phyloP scores from a whole-genome alignment of 2,329 filamentous ascomycete genomes.

The Aspergillus versicolor region DNA sequence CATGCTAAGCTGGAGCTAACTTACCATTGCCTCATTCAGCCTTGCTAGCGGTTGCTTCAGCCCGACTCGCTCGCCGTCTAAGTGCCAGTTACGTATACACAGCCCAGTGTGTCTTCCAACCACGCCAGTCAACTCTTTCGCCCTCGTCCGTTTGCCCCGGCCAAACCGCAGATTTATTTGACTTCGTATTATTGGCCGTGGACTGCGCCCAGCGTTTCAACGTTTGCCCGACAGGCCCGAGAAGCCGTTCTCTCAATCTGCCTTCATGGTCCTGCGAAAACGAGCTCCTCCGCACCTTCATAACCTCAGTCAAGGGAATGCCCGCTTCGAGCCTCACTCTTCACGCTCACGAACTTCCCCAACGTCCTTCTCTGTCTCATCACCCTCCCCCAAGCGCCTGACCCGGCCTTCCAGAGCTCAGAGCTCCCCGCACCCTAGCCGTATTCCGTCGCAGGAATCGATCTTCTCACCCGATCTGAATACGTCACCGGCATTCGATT shows the following conservation, averaged over 20 bases:
- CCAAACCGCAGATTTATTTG: background rate
- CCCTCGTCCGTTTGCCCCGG: background rate
- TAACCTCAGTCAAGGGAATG: conserved; percentile 32
- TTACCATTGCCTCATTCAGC: conserved; percentile 3
- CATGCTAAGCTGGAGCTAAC: background rate
- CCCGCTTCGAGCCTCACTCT: conserved; percentile 30
- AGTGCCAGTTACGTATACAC: conserved; percentile 19
- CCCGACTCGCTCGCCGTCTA: conserved; percentile 6
- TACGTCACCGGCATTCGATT: conserved; percentile 38
- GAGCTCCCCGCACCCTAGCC: conserved; percentile 27
- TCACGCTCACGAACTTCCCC: conserved; percentile 38
- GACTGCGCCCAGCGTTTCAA: conserved; percentile 15
- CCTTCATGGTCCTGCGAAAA: conserved; percentile 42
- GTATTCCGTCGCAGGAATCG: conserved; percentile 29
- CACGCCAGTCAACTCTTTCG: conserved; percentile 11
- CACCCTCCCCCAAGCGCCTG: conserved; percentile 27
- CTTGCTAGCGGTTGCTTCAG: conserved; percentile 1
- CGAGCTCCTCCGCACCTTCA: conserved; percentile 37
- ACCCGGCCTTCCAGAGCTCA: conserved; percentile 28
- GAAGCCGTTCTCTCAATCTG: conserved; percentile 10
- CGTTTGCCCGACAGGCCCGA: conserved; percentile 10
- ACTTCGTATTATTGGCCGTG: conserved; percentile 11
- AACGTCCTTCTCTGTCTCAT: conserved; percentile 27
- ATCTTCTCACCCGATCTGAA: conserved; percentile 39
- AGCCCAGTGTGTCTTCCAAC: conserved; percentile 9